Evolutionary conservation across 1,284 basidiomycete species (phyloP), one percentile per base, ranked within the genome.

Genomic region (Stygiomarasmius scandens): DNA sequence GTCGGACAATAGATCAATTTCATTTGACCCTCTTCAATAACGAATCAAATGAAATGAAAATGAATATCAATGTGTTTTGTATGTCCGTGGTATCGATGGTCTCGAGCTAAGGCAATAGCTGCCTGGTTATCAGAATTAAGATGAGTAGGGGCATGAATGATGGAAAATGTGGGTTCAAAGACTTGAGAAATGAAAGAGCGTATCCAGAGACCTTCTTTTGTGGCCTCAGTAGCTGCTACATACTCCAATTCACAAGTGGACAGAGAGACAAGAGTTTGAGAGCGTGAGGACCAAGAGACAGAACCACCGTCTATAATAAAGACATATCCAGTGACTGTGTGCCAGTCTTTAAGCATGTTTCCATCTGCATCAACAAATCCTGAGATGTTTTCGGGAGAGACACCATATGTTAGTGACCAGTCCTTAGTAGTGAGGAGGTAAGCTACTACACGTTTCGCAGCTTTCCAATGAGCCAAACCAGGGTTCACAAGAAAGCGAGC

Each of bases 11-110:
- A 54, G n/a, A 38, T 14, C 9, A 58, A 16, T 3, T 19, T 38
- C 14, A 58, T 38, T 24, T n/a, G 10, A 10, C 50, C 43, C 2
- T 60, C 19, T 16, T 50, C 44, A 5, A 69, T 62, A 22, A 43
- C 32, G 16, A 69, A 61, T 0, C 67, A 49, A n/a, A 72, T 56
- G 48, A 54, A 73, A 71, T 58, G 54, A 27, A 44, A 53, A 4
- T 23, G 4, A 41, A 52, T 41, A 25, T 52, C 38, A 27, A 52
- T 52, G 36, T 52, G 51, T 20, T 52, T 52, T 3, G 51, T 52
- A 5, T 22, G 34, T 23, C 36, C 23, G 27, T 52, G 51, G 51
- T 8, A 52, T 24, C 20, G 3, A 22, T 51, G 49, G 34, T 38
- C 49, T 2, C 22, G 27, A 6, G 27, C 5, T 3, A 51, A 5